phyloP scores from a whole-genome alignment of 2,329 filamentous ascomycete species.

The Stachybotrys elegans region DNA sequence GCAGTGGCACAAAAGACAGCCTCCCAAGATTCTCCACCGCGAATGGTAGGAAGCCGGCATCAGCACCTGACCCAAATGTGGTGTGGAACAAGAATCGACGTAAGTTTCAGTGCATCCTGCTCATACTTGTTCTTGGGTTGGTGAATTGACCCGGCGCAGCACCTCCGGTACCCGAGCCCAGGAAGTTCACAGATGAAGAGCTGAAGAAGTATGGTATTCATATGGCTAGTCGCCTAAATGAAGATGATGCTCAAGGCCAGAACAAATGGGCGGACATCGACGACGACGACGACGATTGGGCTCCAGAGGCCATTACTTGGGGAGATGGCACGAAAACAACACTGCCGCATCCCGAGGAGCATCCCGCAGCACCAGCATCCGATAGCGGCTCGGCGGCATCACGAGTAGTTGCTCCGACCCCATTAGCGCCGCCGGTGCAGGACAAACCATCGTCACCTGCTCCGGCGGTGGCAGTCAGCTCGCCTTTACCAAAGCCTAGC shows the following conservation, averaged over 20 bases:
- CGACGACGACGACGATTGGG: slow-evolving; percentile 84
- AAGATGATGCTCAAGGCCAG: slow-evolving; percentile 69
- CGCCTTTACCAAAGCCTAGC: slow-evolving; percentile 38
- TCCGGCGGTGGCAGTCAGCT: slow-evolving; percentile 25
- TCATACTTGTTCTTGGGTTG: no score
- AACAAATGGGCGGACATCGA: slow-evolving; percentile 89
- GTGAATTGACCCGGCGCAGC: slow-evolving; percentile 37
- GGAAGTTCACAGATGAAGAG: slow-evolving; percentile 83
- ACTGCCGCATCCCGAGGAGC: slow-evolving; percentile 58
- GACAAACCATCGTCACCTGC: slow-evolving; percentile 43
- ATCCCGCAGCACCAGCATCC: slow-evolving; percentile 19
- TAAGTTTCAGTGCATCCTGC: slow-evolving; percentile 39
- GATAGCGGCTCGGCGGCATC: slow-evolving; percentile 18
- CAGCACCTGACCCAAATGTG: slow-evolving; percentile 64
- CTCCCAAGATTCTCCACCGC: slow-evolving; percentile 34
- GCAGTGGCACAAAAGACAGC: slow-evolving; percentile 52
- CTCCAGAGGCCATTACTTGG: slow-evolving; percentile 80
- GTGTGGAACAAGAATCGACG: slow-evolving; percentile 91
- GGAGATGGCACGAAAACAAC: slow-evolving; percentile 82
- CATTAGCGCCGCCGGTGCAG: slow-evolving; percentile 12
- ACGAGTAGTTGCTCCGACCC: neutral
- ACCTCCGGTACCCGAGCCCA: slow-evolving; percentile 62
- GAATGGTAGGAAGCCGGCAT: slow-evolving; percentile 54
- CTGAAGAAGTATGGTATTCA: slow-evolving; percentile 84
- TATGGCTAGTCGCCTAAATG: slow-evolving; percentile 71